Evolutionary conservation across 768 basidiomycete species (phyloP).

Genomic region (Gloeophyllum trabeum): DNA sequence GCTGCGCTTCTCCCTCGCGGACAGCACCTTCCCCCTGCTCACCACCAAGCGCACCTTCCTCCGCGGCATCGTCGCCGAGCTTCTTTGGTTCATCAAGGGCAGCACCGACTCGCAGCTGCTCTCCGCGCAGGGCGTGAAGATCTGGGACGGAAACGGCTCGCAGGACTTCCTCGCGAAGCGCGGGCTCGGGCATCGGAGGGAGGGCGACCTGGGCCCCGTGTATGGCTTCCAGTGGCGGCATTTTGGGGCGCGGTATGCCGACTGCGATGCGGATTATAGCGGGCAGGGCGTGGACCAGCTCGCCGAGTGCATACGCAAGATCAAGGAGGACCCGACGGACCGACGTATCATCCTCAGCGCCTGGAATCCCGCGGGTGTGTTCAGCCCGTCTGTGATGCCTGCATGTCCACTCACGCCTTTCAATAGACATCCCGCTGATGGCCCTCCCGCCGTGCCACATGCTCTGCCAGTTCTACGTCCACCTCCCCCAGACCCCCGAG

Average conservation of each 20-base stretch:
- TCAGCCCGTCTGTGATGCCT: background rate
- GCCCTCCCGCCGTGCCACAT: conserved; percentile 97
- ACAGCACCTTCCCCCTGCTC: conserved; percentile 72
- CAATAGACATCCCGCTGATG: conserved; percentile 82
- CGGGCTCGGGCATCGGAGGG: conserved; percentile 73
- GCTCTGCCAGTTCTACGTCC: conserved; percentile 98
- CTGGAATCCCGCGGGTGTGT: conserved; percentile 93
- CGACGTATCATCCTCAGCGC: conserved; percentile 90
- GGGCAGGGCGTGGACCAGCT: conserved; percentile 92
- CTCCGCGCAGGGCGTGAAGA: conserved; percentile 76
- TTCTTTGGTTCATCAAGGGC: conserved; percentile 89
- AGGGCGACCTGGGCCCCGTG: conserved; percentile 92
- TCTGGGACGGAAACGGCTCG: conserved; percentile 97
- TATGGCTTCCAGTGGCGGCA: conserved; percentile 98
- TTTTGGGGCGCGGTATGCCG: conserved; percentile 76
- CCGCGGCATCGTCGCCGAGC: conserved; percentile 85
- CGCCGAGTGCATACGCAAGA: conserved; percentile 79
- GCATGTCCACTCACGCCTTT: conserved; percentile 1
- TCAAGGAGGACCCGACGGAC: conserved; percentile 88
- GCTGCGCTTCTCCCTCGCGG: conserved; percentile 77
- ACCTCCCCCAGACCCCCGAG: conserved; percentile 53
- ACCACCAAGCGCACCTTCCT: conserved; percentile 94
- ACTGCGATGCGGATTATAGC: conserved; percentile 65
- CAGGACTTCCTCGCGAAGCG: conserved; percentile 76
- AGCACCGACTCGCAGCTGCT: conserved; percentile 72